Conservation (phyloP, 495 filamentous ascomycete genomes). For the Eremomyces bilateralis region DNA sequence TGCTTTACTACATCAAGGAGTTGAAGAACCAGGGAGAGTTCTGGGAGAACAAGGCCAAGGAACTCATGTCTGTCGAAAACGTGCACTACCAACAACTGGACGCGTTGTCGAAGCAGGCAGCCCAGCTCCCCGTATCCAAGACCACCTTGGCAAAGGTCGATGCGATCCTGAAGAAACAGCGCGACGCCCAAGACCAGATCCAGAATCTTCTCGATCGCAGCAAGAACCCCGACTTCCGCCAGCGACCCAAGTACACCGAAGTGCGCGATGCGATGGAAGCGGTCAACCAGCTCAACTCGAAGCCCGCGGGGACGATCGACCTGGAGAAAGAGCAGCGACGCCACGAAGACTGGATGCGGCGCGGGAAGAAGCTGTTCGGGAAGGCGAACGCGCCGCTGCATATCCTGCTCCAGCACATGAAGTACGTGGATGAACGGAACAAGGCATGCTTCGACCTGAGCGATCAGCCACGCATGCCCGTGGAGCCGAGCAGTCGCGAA, state of each 20-base stretch:
- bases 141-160: slow-evolving; percentile 72
- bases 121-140: slow-evolving; percentile 54
- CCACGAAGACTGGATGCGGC: slow-evolving; percentile 98
- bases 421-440: slow-evolving; percentile 75
- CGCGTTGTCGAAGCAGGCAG: slow-evolving; percentile 58
- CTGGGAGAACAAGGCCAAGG: slow-evolving; percentile 88
- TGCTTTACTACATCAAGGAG: slow-evolving; percentile 51
- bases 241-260: slow-evolving; percentile 77
- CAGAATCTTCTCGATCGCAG: slow-evolving; percentile 56
- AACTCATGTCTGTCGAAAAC: slow-evolving; percentile 71
- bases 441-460: slow-evolving; percentile 73
- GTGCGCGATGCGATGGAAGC: slow-evolving; percentile 75
- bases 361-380: slow-evolving; percentile 94
- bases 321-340: slow-evolving; percentile 87
- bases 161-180: slow-evolving; percentile 84
- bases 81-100: slow-evolving; percentile 91
- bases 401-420: slow-evolving; percentile 85
- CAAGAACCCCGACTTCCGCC: slow-evolving; percentile 46
- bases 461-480: slow-evolving; percentile 76
- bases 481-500: slow-evolving; percentile 77
- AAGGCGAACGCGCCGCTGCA: slow-evolving; percentile 96
- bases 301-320: slow-evolving; percentile 75
- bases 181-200: slow-evolving; percentile 80
- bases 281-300: slow-evolving; percentile 71
- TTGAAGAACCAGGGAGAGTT: slow-evolving; percentile 52